A percentile compares a stretch with the other conserved stretches of the same genome.
These are phyloP conservation scores for Arachis monticola DNA, from an alignment of 331 rosid genomes.

Conservation along the genomic window DNA sequence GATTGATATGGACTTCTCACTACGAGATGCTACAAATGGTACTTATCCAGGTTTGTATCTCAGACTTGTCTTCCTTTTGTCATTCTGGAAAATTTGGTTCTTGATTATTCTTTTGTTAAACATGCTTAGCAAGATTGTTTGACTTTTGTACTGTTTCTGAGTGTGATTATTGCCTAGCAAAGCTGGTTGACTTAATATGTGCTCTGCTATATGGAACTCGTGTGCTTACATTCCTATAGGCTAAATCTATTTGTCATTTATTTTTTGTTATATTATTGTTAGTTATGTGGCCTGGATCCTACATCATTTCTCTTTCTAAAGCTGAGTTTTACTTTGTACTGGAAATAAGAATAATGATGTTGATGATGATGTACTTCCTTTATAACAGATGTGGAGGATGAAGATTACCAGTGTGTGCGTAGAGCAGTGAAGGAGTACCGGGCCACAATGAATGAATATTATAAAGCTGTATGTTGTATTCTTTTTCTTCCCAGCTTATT, in stretches of 20 bases:
- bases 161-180: too few relatives aligned
- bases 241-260: constrained; percentile 13
- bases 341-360: too few relatives aligned
- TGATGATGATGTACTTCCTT: neutral
- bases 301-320: constrained; percentile 21
- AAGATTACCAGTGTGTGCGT: constrained; percentile 62
- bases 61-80: too few relatives aligned
- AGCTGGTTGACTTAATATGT: constrained; percentile 12
- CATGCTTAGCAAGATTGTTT: too few relatives aligned
- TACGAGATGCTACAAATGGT: constrained; percentile 52
- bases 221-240: constrained; percentile 19
- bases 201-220: constrained; percentile 2
- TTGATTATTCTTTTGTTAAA: neutral
- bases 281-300: constrained; percentile 15
- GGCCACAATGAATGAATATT: constrained; percentile 67
- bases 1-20: constrained; percentile 42
- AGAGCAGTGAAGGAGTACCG: constrained; percentile 78
- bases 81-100: too few relatives aligned
- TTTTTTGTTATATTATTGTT: constrained; percentile 12
- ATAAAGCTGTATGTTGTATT: constrained; percentile 67
- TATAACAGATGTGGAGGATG: constrained; percentile 67
- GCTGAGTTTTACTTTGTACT: constrained; percentile 23
- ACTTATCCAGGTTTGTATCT: constrained; percentile 34
- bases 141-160: too few relatives aligned
- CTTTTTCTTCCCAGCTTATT: constrained; percentile 8